Evolutionary conservation across 371 early-diverging fungal genomes (phyloP), one percentile per base, ranked within the genome.

Genomic region (Rhizopus arrhizus): DNA sequence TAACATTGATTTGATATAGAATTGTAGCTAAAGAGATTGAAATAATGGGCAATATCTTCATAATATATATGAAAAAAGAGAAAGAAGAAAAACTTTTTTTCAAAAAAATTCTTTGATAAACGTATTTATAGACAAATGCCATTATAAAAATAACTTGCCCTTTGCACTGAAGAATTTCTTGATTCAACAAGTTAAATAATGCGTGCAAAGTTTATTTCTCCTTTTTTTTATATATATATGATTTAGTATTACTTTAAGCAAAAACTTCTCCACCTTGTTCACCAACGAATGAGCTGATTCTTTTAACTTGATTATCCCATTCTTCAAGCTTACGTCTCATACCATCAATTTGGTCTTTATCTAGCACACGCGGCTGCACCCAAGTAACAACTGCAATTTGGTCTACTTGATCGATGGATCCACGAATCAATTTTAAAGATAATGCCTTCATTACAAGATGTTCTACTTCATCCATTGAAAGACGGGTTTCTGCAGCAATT

Each of bases 351-450:
- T 98, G 98, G 13, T 81, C 78, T 77, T 80, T 86, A 74, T 94
- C 95, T 62, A 99, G 77, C 4, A 95, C 95, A 61, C 99, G 92
- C 10, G 98, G 96, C 75, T 96, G 96, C 13, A 99, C 98, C 98
- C 98, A 98, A 49, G 93, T 84, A 45, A 98, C 85, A 35, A 80
- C 77, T 5, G 97, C 94, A 5, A 87, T 78, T 61, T 87, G 79
- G 48, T 91, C 95, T 13, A 98, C 94, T 76, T 99, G 95, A 67
- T 99, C 97, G 73, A 99, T 96, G 32, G 89, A 87, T 3, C 99
- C 99, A 56, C 88, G 87, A 65, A 99, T 91, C 56, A 99, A 73
- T 0, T 91, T 92, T 56, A 99, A 82, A 38, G 92, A 89, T 62
- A 99, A 74, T 2, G 96, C 97, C 81, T 94, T 94, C 99, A 99